Conservation (phyloP, 176 grass and related monocot species). For the Hsuehochloa calcarea region DNA sequence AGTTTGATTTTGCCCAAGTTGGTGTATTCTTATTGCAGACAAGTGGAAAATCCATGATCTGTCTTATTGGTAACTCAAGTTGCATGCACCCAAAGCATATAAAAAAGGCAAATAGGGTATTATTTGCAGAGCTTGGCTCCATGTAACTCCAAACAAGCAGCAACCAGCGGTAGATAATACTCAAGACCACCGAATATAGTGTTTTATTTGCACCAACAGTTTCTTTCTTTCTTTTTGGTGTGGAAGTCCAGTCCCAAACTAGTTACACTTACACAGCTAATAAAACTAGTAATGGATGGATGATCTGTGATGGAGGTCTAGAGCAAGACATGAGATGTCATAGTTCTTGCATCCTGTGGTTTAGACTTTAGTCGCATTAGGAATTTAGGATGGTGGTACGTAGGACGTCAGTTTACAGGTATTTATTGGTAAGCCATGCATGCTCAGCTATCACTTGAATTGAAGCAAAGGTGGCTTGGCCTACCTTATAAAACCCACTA, state of each 20-base stretch:
- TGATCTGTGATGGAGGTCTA: neutral
- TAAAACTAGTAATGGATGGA: neutral
- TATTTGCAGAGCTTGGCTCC: neutral
- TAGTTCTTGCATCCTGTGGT: neutral
- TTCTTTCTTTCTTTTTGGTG: neutral
- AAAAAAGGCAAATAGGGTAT: neutral
- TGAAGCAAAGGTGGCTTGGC: neutral
- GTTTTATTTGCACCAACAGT: neutral
- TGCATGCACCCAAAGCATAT: neutral
- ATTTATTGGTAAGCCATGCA: no score
- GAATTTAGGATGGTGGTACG: neutral
- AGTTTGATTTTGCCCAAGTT: neutral
- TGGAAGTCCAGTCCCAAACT: neutral
- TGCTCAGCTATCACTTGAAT: neutral
- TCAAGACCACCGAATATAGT: neutral
- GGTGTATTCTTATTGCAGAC: neutral
- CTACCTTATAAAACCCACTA: no score
- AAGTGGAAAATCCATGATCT: neutral
- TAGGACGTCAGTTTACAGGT: neutral
- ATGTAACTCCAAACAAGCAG: neutral
- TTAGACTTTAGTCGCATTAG: neutral
- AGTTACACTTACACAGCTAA: neutral
- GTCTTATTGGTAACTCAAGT: slow-evolving; percentile 15
- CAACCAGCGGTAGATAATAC: neutral
- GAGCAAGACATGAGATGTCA: neutral